These are phyloP conservation scores for Pythium apleroticum DNA, from an alignment of 352 stramenopile genomes.

Conservation along the genomic window DNA sequence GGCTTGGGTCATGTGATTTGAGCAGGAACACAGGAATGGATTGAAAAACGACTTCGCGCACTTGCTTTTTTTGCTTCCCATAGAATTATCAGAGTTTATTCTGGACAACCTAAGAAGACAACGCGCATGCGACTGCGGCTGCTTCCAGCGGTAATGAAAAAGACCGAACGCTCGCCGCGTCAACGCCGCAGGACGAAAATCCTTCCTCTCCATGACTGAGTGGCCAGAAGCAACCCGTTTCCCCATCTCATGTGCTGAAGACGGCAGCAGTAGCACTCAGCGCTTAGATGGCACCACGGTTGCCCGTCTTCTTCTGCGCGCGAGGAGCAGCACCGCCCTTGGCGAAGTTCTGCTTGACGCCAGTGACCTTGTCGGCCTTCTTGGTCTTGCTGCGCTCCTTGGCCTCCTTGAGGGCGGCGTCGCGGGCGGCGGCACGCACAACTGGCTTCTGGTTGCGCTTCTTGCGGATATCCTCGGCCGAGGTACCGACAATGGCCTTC, in stretches of 20 bases:
- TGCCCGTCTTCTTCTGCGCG: slow-evolving; percentile 88
- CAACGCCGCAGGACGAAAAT: slow-evolving; percentile 1
- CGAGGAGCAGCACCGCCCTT: slow-evolving; percentile 68
- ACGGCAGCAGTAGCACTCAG: slow-evolving; percentile 11
- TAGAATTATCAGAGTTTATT: slow-evolving; percentile 38
- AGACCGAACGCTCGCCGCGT: slow-evolving; percentile 13
- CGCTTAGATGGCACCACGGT: slow-evolving; percentile 87
- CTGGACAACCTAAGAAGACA: slow-evolving; percentile 39
- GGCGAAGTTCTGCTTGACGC: slow-evolving; percentile 49
- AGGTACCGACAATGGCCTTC: slow-evolving; percentile 96
- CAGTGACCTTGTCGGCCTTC: slow-evolving; percentile 70
- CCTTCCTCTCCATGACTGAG: slow-evolving; percentile 16
- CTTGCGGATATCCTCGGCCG: slow-evolving; percentile 98
- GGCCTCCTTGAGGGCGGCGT: slow-evolving; percentile 91
- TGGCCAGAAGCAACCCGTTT: slow-evolving; percentile 29
- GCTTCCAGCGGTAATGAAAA: slow-evolving; percentile 15
- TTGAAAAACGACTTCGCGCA: background rate
- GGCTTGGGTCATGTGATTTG: too few relatives aligned
- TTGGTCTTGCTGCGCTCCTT: slow-evolving; percentile 90
- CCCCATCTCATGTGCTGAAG: slow-evolving; percentile 25
- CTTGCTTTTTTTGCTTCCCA: slow-evolving; percentile 25
- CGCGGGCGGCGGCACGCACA: slow-evolving; percentile 87
- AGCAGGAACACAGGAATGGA: background rate
- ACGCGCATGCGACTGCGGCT: slow-evolving; percentile 20
- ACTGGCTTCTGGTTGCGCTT: slow-evolving; percentile 96